phyloP scores from a whole-genome alignment of 345 rosid species.

The Acer campestre region DNA sequence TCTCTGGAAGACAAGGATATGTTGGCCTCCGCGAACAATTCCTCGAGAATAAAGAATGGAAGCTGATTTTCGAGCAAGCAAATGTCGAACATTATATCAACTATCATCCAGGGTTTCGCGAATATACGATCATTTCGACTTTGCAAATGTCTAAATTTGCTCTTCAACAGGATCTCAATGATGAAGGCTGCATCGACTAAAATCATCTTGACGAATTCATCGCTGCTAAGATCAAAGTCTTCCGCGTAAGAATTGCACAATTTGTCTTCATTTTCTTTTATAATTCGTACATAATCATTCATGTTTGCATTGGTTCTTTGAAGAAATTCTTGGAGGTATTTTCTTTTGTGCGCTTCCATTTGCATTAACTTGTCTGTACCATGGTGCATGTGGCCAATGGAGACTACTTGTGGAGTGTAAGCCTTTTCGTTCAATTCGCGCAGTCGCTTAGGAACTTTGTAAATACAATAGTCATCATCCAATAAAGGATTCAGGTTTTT shows the following conservation, averaged over 20 bases:
- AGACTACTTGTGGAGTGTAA: too few species aligned
- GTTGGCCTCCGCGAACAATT: constrained; percentile 10
- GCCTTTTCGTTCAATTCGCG: too few species aligned
- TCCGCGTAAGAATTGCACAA: constrained; percentile 14
- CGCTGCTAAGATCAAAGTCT: neutral
- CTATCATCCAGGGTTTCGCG: neutral
- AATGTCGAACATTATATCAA: constrained; percentile 1
- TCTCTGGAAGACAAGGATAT: neutral
- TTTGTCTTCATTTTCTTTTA: neutral
- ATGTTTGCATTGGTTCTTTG: neutral
- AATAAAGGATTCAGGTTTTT: too few species aligned
- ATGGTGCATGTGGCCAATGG: neutral
- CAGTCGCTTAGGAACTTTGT: too few species aligned
- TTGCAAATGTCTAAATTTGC: neutral
- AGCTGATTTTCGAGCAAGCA: constrained; percentile 34
- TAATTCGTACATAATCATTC: neutral
- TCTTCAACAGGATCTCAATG: constrained; percentile 5
- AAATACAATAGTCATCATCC: too few species aligned
- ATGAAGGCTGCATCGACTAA: constrained; percentile 23
- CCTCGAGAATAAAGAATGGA: constrained; percentile 32
- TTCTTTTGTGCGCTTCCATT: constrained; percentile 29
- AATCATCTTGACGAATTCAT: constrained; percentile 18
- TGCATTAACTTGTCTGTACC: neutral
- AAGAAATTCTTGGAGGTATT: constrained; percentile 19
- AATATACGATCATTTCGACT: neutral